Evolutionary conservation across 768 basidiomycete genomes (phyloP).

Genomic region (Boletellus ananas): DNA sequence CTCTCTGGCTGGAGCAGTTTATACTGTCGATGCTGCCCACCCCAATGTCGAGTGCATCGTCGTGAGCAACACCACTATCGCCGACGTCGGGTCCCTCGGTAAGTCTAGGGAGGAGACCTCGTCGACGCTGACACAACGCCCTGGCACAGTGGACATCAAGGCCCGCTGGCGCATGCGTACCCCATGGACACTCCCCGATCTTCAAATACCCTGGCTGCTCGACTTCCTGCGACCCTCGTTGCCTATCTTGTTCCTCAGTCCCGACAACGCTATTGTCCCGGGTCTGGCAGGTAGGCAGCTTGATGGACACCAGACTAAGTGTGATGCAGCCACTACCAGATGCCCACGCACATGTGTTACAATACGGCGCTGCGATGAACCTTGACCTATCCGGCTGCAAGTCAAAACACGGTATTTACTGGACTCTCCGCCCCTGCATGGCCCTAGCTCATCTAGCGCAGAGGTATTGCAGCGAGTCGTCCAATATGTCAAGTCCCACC

Average conservation of each 20-base stretch:
- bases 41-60: constrained; percentile 62
- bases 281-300: constrained; percentile 59
- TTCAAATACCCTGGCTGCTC: constrained; percentile 25
- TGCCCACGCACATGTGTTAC: constrained; percentile 74
- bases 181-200: not conserved
- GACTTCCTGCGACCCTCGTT: constrained; percentile 18
- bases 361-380: constrained; percentile 65
- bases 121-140: not conserved
- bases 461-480: constrained; percentile 65
- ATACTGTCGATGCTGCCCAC: constrained; percentile 58
- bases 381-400: constrained; percentile 57
- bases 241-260: constrained; percentile 23
- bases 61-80: constrained; percentile 45
- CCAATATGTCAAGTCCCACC: constrained; percentile 52
- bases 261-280: constrained; percentile 56
- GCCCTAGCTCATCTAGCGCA: constrained; percentile 20
- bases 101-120: not conserved
- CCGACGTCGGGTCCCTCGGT: constrained; percentile 50
- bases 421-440: too few species aligned
- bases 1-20: constrained; percentile 48
- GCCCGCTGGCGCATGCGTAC: constrained; percentile 20
- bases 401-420: constrained; percentile 52
- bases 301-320: not conserved
- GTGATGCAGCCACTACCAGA: constrained; percentile 39
- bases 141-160: constrained; percentile 20